Conservation (phyloP, 306 rosid species). For the Acacia crassicarpa region DNA sequence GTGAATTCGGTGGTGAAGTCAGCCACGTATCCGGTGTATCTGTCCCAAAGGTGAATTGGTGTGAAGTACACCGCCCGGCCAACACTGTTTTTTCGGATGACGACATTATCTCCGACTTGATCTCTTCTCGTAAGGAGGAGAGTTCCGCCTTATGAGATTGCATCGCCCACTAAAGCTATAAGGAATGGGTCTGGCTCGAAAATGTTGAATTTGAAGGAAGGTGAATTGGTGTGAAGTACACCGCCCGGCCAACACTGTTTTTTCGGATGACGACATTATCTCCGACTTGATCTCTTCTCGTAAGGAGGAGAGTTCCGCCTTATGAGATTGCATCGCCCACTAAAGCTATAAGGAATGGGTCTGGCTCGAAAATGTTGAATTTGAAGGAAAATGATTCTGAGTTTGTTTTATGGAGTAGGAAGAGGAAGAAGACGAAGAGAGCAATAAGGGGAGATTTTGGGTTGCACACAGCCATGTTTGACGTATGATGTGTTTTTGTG, state of each 20-base stretch:
- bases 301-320: background rate
- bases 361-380: no score
- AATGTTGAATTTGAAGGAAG: background rate
- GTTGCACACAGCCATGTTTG: no score
- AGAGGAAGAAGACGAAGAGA: background rate
- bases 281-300: background rate
- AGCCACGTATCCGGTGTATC: background rate
- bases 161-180: background rate
- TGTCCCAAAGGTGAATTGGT: conserved; percentile 18
- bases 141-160: background rate
- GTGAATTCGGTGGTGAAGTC: conserved; percentile 25
- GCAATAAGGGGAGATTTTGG: background rate
- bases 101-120: background rate
- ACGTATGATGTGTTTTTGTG: background rate
- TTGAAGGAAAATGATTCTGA: conserved; percentile 12
- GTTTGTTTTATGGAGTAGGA: background rate
- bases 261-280: no score
- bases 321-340: background rate
- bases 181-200: no score
- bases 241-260: conserved; percentile 19
- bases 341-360: background rate
- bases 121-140: conserved; percentile 10
- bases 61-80: background rate
- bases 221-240: background rate
- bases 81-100: background rate